phyloP scores from a whole-genome alignment of 2,329 filamentous ascomycete genomes.

The Arthroderma sp. region DNA sequence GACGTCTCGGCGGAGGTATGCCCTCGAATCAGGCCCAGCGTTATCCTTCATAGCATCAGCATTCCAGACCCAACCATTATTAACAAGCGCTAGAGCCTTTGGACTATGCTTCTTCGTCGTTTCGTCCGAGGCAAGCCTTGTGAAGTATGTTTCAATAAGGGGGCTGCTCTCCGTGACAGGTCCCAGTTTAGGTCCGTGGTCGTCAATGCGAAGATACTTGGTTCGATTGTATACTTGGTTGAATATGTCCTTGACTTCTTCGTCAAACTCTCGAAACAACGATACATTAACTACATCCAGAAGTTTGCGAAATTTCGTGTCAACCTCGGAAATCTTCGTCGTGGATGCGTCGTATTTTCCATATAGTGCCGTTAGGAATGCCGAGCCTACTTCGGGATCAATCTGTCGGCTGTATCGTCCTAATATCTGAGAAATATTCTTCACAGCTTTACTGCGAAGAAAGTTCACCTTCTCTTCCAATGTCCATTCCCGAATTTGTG shows the following conservation, averaged over 20 bases:
- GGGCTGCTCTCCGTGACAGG: constrained; percentile 64
- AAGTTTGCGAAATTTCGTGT: constrained; percentile 44
- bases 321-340: constrained; percentile 30
- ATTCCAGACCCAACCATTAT: constrained; percentile 99
- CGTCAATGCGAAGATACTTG: constrained; percentile 89
- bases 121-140: constrained; percentile 66
- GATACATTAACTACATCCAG: constrained; percentile 75
- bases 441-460: constrained; percentile 55
- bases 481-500: constrained; percentile 41
- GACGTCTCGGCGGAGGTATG: constrained; percentile 91
- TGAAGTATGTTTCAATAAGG: constrained; percentile 90
- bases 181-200: constrained; percentile 76
- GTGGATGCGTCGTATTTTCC: constrained; percentile 52
- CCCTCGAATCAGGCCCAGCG: constrained; percentile 73
- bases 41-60: constrained; percentile 91
- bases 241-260: constrained; percentile 66
- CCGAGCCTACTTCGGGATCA: constrained; percentile 56
- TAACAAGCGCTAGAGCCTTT: constrained; percentile 68
- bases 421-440: constrained; percentile 60
- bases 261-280: constrained; percentile 85
- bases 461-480: constrained; percentile 45
- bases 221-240: constrained; percentile 88
- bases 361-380: constrained; percentile 52
- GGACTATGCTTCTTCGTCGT: constrained; percentile 63
- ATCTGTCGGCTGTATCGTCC: constrained; percentile 63